Base-by-base conservation (phyloP, 768 basidiomycete genomes). In the Sarcomyxa edulis region DNA sequence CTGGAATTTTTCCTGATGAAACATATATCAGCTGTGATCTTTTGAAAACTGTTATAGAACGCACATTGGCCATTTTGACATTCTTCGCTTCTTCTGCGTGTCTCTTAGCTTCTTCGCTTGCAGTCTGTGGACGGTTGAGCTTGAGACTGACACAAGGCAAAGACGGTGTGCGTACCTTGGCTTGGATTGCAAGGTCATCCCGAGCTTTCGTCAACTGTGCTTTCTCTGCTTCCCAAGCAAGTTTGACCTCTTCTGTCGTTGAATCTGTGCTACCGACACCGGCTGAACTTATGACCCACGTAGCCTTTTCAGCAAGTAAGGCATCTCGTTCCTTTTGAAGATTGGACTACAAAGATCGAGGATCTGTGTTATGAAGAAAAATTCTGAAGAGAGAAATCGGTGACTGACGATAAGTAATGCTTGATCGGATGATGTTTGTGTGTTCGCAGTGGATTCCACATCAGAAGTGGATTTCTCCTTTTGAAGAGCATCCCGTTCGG, bases 241-340 rank as follows among this genome's bases (percentile, higher is more conserved):
- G 44, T 37, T 64, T 68, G 21, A 52, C 51, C 24, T 59, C 54
- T 10, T 65, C 62, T 6, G 44, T 52, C 3, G 46, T 37, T 7
- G 52, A 21, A 24, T 46, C 44, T 8, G 59, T 44, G 4, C 44
- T 18, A 3, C 64, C 42, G 2, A 61, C 21, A n/a, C 59, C 39
- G 24, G 43, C 53, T 39, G 56, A 46, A 37, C 56, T 63, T 35
- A 31, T 52, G 19, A 51, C 48, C 70, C 54, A 70, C 15, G 59
- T 58, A 40, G 71, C 69, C 51, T 78, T 84, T 51, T 84, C 83
- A 1, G 66, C 68, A 19, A 81, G 60, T 12, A 88, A 58, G 35
- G 62, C 68, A 49, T 85, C 83, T 35, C 76, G 68, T 56, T 90
- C 79, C 30, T 70, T 66, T 38, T 59, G 66, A 19, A 87, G 55